Evolutionary conservation across 2,329 filamentous ascomycete species (phyloP).

Genomic region (Neofusicoccum ribis): DNA sequence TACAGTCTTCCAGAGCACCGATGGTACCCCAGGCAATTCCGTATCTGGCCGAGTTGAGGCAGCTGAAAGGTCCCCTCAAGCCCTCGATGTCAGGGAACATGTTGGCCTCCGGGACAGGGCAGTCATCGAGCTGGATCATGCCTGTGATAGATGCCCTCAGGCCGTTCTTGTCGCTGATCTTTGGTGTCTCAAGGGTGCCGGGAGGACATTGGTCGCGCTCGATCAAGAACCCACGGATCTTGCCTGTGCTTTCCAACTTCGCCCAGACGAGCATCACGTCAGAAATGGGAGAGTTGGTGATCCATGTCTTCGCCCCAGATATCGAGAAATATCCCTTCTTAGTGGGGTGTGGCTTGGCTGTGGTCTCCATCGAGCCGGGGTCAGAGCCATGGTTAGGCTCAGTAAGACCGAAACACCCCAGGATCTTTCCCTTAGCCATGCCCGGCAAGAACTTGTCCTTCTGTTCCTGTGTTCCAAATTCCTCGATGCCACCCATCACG

Average conservation of each 20-base stretch:
- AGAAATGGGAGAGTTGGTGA: conserved; percentile 89
- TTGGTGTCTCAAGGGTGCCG: conserved; percentile 86
- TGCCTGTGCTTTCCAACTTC: conserved; percentile 85
- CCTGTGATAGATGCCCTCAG: conserved; percentile 91
- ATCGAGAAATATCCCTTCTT: conserved; percentile 80
- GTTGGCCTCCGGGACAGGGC: conserved; percentile 83
- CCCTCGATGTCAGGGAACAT: conserved; percentile 94
- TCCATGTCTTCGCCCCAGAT: conserved; percentile 89
- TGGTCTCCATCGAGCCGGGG: conserved; percentile 86
- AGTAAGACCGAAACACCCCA: conserved; percentile 86
- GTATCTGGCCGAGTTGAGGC: conserved; percentile 88
- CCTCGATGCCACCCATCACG: conserved; percentile 89
- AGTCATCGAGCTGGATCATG: conserved; percentile 94
- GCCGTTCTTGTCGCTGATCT: conserved; percentile 93
- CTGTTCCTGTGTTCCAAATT: conserved; percentile 82
- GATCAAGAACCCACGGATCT: conserved; percentile 90
- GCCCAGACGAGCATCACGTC: conserved; percentile 90
- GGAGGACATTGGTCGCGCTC: conserved; percentile 82
- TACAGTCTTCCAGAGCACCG: conserved; percentile 90
- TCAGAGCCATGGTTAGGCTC: conserved; percentile 94
- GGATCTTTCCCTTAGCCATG: conserved; percentile 77
- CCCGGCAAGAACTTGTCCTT: conserved; percentile 80
- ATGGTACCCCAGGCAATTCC: conserved; percentile 94
- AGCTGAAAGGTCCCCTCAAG: conserved; percentile 84
- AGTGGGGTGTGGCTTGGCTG: conserved; percentile 78